Evolutionary conservation across 805 yeast genomes (phyloP), one percentile per base, ranked within the genome.

Genomic region (Ogataea paradorogensis): DNA sequence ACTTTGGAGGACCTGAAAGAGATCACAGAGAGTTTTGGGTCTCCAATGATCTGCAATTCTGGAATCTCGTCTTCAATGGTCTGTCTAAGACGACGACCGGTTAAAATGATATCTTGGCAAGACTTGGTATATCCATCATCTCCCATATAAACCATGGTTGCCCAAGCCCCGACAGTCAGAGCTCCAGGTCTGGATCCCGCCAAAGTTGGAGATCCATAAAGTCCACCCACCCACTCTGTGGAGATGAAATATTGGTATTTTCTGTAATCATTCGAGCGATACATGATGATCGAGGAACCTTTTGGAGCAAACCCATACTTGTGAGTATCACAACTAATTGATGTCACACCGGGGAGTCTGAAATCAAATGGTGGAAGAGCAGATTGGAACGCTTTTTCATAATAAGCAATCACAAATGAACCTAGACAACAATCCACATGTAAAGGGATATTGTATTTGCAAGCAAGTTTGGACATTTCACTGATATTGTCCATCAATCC

Each of bases 131-230:
- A 91, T 1, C 98, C 98, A n/a, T 77, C 76, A 40, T 77, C 79
- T 27, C 99, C 99, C 40, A 90, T 71, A 47, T 74, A 72, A 31
- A 91, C 65, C 73, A 91, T 66, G 0, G 97, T 89, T 0, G 96
- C 95, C 97, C 98, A 93, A 61, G 98, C 90, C 0, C 97, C 98
- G n/a, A 84, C 98, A 73, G 89, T 84, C 25, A 91, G 69, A 0
- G 98, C 97, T 33, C 99, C 99, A 0, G 98, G 98, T 48, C 98
- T 76, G 9, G 96, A 86, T 1, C 99, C 99, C 0, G 98, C 97
- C 35, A 93, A 67, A 0, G 98, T 93, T 2, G 98, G 97, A 0
- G 96, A 87, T 0, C 97, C 99, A 58, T 91, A 91, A 51, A 91
- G 69, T 0, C 99, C 99, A 23, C 99, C 99, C 4, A 80, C 70